Evolutionary conservation across 768 basidiomycete species (phyloP).

Genomic region (Suillus tomentosus): DNA sequence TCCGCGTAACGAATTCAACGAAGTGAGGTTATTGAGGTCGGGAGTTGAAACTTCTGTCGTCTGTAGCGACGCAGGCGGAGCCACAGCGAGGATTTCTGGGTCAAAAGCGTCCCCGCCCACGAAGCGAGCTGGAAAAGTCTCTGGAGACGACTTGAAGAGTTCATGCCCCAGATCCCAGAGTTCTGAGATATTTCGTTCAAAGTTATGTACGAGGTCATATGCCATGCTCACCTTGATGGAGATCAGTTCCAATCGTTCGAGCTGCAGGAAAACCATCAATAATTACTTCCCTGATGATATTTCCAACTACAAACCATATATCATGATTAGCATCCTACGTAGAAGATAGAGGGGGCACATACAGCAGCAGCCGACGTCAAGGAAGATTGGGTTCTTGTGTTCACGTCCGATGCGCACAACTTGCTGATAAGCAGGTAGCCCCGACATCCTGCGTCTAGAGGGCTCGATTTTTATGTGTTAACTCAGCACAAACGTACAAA

Average conservation of each 20-base stretch:
- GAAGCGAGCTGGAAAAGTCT: constrained; percentile 54
- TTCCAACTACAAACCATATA: constrained; percentile 32
- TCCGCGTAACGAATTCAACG: constrained; percentile 46
- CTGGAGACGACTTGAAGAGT: constrained; percentile 53
- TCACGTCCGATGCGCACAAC: constrained; percentile 35
- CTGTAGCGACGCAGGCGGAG: constrained; percentile 27
- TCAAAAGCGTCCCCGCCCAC: constrained; percentile 56
- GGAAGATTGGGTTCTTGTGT: constrained; percentile 34
- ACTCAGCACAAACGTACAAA: background rate
- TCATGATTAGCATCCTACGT: background rate
- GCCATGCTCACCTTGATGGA: constrained; percentile 31
- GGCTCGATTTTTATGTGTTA: background rate
- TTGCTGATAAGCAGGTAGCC: constrained; percentile 13
- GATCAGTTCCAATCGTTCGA: constrained; percentile 37
- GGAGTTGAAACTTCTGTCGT: constrained; percentile 24
- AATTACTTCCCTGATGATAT: constrained; percentile 37
- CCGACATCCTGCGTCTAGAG: background rate
- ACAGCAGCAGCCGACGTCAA: constrained; percentile 45
- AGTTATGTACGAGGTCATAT: too few relatives aligned
- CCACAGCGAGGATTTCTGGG: constrained; percentile 37
- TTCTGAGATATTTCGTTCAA: constrained; percentile 29
- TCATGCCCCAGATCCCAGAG: constrained; percentile 63
- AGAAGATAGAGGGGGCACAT: constrained; percentile 10
- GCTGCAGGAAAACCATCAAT: constrained; percentile 39
- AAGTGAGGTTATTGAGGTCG: constrained; percentile 33